Base-by-base conservation (phyloP, 306 rosid genomes). In the Acmispon strigosus region DNA sequence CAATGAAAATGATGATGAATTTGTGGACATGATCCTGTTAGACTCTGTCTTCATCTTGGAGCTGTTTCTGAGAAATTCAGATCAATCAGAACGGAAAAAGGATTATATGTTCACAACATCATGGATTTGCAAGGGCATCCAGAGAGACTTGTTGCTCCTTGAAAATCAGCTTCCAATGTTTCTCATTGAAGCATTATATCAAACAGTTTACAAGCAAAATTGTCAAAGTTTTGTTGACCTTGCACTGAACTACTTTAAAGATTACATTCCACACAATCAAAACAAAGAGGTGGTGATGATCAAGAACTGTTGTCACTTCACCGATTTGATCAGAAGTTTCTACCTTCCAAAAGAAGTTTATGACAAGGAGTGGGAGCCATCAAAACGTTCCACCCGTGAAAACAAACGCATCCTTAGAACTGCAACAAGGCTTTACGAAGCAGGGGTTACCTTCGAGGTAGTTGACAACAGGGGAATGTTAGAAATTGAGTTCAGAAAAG, bases 101-200 rank as follows among this genome's bases (percentile, higher is more conserved):
- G 73, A 74, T 65, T n/a, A 8, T 24, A 74, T 74, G 58, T 74
- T 74, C 66, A 54, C 66, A 44, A 43, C 73, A 44, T 43, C 73
- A 44, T 74, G 79, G 79, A 9, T 74, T 20, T 64, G 27, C 58
- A 74, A 74, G 50, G 14, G 16, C 19, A 65, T 48, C 6, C 73
- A 54, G 5, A 68, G 79, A 18, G 79, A 74, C 55, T 44, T 74
- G 66, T 43, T 27, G 4, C 66, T 74, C 0, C 50, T 74, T 17
- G 79, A 74, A 44, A 74, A 74, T 8, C 79, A 74, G 17, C 14
- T 74, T 74, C 79, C 79, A 50, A 64, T 74, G 37, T 74, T 74
- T 74, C 59, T 74, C 0, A 32, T 74, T 29, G 59, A 53, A 64
- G 24, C 44, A 13, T 32, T 74, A 41, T 29, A 42, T 44, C 32